Evolutionary conservation across 2,329 filamentous ascomycete genomes (phyloP).

Genomic region (Fusarium sp.): DNA sequence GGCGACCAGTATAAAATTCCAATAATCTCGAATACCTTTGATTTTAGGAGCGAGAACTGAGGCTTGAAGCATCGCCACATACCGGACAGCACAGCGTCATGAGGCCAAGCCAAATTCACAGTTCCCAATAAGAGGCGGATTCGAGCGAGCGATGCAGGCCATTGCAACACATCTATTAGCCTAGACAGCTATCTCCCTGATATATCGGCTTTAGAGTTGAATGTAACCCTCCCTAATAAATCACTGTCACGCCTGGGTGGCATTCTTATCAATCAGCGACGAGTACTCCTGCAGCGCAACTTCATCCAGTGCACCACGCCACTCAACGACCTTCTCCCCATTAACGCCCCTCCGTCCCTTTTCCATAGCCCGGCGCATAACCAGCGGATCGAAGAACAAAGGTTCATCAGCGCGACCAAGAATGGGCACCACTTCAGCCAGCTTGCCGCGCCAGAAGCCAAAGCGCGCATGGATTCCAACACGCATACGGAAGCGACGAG

Average conservation of each 20-base stretch:
- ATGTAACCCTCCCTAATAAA: background rate
- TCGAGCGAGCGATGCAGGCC: background rate
- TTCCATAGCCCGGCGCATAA: background rate
- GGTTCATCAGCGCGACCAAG: background rate
- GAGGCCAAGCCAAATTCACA: slow-evolving; percentile 27
- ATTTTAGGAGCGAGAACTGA: slow-evolving; percentile 18
- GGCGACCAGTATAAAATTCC: background rate
- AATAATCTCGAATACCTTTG: background rate
- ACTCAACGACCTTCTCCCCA: background rate
- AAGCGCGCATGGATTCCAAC: background rate
- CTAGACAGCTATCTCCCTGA: background rate
- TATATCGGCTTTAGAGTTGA: background rate
- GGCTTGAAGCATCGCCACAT: slow-evolving; percentile 27
- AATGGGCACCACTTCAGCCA: background rate
- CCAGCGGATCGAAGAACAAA: background rate
- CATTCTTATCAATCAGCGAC: background rate
- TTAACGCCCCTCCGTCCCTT: background rate
- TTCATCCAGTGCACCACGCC: background rate
- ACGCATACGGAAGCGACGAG: background rate
- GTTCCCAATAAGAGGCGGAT: background rate
- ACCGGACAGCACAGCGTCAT: slow-evolving; percentile 12
- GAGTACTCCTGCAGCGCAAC: background rate
- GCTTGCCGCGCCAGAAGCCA: background rate
- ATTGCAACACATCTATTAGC: background rate
- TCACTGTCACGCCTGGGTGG: background rate